phyloP scores from a whole-genome alignment of 192 early-diverging fungal species.

The Coemansia biformis region DNA sequence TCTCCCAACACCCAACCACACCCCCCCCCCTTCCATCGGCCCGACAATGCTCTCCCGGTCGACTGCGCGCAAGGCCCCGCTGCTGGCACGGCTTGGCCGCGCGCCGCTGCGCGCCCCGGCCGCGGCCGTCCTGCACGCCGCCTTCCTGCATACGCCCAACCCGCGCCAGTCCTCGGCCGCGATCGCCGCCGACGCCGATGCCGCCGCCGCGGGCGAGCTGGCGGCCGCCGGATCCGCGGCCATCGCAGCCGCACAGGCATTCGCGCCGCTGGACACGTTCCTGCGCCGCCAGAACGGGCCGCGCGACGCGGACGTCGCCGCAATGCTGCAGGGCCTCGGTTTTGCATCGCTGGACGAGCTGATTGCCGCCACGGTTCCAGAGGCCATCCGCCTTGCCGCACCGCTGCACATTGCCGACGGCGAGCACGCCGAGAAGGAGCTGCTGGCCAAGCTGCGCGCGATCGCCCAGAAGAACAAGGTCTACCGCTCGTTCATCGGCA shows the following conservation, averaged over 20 bases:
- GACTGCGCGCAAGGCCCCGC: slow-evolving; percentile 30
- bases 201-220: background rate
- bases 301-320: slow-evolving; percentile 61
- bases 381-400: slow-evolving; percentile 66
- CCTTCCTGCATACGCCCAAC: slow-evolving; percentile 45
- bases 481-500: slow-evolving; percentile 88
- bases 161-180: slow-evolving; percentile 42
- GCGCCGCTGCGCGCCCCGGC: no score
- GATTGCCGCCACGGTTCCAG: slow-evolving; percentile 77
- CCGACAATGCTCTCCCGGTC: slow-evolving; percentile 43
- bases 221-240: slow-evolving; percentile 5
- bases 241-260: slow-evolving; percentile 18
- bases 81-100: slow-evolving; percentile 13
- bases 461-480: slow-evolving; percentile 92
- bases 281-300: slow-evolving; percentile 87
- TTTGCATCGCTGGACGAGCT: slow-evolving; percentile 76
- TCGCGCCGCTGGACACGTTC: slow-evolving; percentile 64
- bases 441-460: slow-evolving; percentile 72
- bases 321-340: slow-evolving; percentile 80
- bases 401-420: slow-evolving; percentile 69
- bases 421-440: slow-evolving; percentile 76
- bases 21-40: no score
- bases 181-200: slow-evolving; percentile 7
- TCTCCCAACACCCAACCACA: background rate
- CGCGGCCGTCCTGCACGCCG: slow-evolving; percentile 24